A percentile compares a stretch with the other conserved stretches of the same genome.
Evolutionary conservation across 75 land plant species (phyloP).

Genomic region (Sequoia sempervirens): DNA sequence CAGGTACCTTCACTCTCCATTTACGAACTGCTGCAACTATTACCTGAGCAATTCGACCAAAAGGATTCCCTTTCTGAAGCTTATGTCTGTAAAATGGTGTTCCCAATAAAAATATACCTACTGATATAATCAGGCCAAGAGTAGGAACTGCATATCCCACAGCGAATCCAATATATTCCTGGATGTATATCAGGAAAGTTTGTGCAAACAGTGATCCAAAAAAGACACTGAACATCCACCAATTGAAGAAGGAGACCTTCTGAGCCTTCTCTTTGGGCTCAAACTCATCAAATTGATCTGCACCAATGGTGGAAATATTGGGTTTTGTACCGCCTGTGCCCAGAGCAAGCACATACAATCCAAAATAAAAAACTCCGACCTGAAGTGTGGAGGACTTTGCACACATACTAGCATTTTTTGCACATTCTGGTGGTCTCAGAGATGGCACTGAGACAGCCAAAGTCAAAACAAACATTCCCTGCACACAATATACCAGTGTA

Average conservation of each 20-base stretch:
- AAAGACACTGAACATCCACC: slow-evolving; percentile 85
- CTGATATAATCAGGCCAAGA: slow-evolving; percentile 38
- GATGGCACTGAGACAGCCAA: slow-evolving; percentile 46
- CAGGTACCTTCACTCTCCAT: slow-evolving; percentile 27
- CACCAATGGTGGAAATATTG: slow-evolving; percentile 79
- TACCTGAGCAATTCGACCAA: slow-evolving; percentile 47
- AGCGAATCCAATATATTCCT: slow-evolving; percentile 66
- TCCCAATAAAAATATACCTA: slow-evolving; percentile 47
- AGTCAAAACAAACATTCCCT: slow-evolving; percentile 61
- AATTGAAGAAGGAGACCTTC: slow-evolving; percentile 77
- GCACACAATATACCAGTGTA: neutral
- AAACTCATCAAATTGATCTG: slow-evolving; percentile 81
- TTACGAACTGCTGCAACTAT: slow-evolving; percentile 54
- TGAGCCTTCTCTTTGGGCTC: slow-evolving; percentile 51
- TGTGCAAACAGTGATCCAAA: slow-evolving; percentile 64
- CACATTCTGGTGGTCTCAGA: slow-evolving; percentile 34
- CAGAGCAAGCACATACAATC: slow-evolving; percentile 47
- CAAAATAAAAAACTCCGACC: slow-evolving; percentile 52
- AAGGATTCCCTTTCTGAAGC: slow-evolving; percentile 46
- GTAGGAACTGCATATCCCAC: slow-evolving; percentile 78
- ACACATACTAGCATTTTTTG: slow-evolving; percentile 6
- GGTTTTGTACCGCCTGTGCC: slow-evolving; percentile 87
- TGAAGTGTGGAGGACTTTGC: slow-evolving; percentile 38
- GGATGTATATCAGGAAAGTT: slow-evolving; percentile 64
- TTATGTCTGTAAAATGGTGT: slow-evolving; percentile 68